Percentiles rank a stretch among this genome's conserved stretches.
These are phyloP conservation scores for Pythium rishiriense DNA, from an alignment of 352 stramenopile species.

Conservation along the genomic window DNA sequence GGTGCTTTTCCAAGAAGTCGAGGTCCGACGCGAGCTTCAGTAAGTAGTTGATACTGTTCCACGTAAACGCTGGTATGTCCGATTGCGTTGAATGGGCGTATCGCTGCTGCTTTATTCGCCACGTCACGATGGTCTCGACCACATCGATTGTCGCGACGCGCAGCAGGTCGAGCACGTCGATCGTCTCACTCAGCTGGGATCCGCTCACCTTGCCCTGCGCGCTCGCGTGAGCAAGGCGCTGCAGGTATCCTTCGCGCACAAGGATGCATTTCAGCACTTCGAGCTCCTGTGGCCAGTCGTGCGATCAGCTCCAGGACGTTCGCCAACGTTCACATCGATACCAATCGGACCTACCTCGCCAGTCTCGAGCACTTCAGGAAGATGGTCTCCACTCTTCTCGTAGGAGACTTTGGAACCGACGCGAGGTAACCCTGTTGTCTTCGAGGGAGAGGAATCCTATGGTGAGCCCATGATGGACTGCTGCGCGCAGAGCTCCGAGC, in stretches of 20 bases:
- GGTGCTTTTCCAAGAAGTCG: constrained; percentile 86
- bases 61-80: constrained; percentile 52
- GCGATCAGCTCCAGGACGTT: background rate
- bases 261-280: constrained; percentile 90
- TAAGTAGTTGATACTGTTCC: constrained; percentile 92
- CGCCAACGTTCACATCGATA: background rate
- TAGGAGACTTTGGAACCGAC: constrained; percentile 41
- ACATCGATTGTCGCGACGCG: constrained; percentile 87
- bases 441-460: background rate
- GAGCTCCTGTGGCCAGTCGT: constrained; percentile 53
- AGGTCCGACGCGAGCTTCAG: constrained; percentile 90
- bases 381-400: constrained; percentile 11
- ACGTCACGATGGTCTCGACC: constrained; percentile 79
- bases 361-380: constrained; percentile 37
- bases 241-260: constrained; percentile 87
- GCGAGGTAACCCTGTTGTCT: constrained; percentile 35
- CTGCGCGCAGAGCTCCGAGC: background rate
- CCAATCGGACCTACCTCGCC: constrained; percentile 38
- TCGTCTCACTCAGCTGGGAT: constrained; percentile 60
- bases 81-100: constrained; percentile 10
- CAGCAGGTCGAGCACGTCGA: constrained; percentile 87
- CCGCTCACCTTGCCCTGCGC: constrained; percentile 42
- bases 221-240: constrained; percentile 61
- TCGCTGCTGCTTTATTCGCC: constrained; percentile 52
- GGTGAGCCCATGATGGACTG: background rate